Evolutionary conservation across 768 basidiomycete genomes (phyloP), one percentile per base, ranked within the genome.

Genomic region (Pleurotus eryngii): DNA sequence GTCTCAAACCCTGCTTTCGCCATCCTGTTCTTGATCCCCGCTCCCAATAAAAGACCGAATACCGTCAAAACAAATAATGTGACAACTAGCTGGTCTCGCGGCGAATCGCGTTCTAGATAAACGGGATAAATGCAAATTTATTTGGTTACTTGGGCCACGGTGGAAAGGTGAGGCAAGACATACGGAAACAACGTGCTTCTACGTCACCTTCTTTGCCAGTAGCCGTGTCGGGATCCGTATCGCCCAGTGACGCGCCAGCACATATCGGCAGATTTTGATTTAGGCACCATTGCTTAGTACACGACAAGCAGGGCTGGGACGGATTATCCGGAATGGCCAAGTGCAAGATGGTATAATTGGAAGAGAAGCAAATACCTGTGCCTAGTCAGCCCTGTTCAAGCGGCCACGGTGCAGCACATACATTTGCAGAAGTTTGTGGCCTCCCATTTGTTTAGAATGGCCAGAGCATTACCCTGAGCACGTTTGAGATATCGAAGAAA

Each of bases 131-230:
- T 20, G 30, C 11, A 35, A 3, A 35, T 35, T 35, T 55, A 55
- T 22, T 40, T 46, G 18, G 38, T 35, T 35, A 22, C 24, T 18
- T 54, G 37, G 18, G 26, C 55, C 43, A 56, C 37, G 42, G 55
- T 30, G 46, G 8, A 56, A 56, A 55, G 18, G 7, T 45, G 56
- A 63, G 62, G 57, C 51, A 58, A 35, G 55, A 81, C 93, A 67
- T 72, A 96, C 94, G 92, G 75, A 96, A 96, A 79, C 95, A 97
- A 69, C 94, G 79, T 57, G 94, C 93, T 75, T 95, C 93, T 20
- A 97, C 92, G 71, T 96, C 93, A 43, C 95, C 95, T 71, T 96
- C 95, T 68, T 90, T 95, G 35, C 95, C 95, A 4, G 93, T 95
- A 11, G 90, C 92, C 15, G 90, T 94, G 71, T 97, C 95, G 24